Evolutionary conservation across 2,329 filamentous ascomycete species (phyloP).

Genomic region (Alternaria solani): DNA sequence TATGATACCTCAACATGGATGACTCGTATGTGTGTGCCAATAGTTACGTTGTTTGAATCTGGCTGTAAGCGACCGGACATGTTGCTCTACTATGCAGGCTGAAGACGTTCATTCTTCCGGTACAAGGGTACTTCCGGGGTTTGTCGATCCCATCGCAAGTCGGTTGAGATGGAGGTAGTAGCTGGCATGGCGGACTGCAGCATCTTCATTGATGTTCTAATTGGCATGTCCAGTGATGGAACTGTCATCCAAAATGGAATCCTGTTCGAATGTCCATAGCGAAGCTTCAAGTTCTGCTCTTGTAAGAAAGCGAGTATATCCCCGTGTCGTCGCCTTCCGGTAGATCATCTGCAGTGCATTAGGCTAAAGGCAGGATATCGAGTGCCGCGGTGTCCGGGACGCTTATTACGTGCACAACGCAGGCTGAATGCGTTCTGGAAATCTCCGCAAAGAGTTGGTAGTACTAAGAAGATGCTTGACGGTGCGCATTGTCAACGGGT

Average conservation of each 20-base stretch:
- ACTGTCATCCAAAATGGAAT: not conserved
- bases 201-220: not conserved
- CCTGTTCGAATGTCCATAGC: not conserved
- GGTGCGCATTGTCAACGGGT: not conserved
- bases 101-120: not conserved
- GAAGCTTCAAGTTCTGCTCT: not conserved
- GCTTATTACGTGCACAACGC: not conserved
- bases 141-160: not conserved
- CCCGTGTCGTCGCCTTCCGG: not conserved
- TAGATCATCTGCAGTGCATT: conserved; percentile 1
- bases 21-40: not conserved
- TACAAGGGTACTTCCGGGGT: not conserved
- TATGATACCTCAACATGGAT: not conserved
- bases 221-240: not conserved
- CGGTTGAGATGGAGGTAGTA: not conserved
- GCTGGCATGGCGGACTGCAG: not conserved
- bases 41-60: not conserved
- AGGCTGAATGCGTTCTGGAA: not conserved
- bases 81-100: not conserved
- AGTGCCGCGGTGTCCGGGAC: not conserved
- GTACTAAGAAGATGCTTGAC: not conserved
- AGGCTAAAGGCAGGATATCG: conserved; percentile 3
- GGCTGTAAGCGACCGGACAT: not conserved
- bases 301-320: not conserved
- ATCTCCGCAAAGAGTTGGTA: not conserved